Base-by-base conservation (phyloP, 352 stramenopile species). In the Peronospora tabacina region DNA sequence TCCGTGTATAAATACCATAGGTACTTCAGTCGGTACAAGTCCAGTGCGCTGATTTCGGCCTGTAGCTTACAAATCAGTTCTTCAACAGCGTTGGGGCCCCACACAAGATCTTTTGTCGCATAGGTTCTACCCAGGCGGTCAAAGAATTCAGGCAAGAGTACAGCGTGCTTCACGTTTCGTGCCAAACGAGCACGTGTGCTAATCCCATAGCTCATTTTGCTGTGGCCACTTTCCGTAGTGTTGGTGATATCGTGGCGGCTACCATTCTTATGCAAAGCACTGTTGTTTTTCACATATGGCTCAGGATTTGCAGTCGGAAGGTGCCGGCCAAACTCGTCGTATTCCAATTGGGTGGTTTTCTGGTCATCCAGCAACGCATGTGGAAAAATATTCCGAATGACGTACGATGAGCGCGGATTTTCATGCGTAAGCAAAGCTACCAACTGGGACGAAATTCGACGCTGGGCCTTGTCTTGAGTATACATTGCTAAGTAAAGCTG, bases 121-220 rank as follows among this genome's bases (percentile, higher is more conserved):
- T 75, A 82, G 6, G 52, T 85, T 67, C 82, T 87, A 56, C 75
- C 72, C 24, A 94, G 34, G 11, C 81, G 77, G 17, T 94, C 83
- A 48, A 94, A 94, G 46, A 94, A 94, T 41, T 94, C 83, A 3
- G 83, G 83, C 47, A 92, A 62, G 2, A 94, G 52, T 11, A 94
- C 83, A 17, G 89, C 81, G 29, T 82, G 81, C 46, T 94, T 94
- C 0, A 75, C 66, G 19, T 80, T 78, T 38, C 67, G 64, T n/a
- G 85, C 80, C n/a, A 94, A 64, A 5, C 79, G 63, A 38, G 72
- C 67, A 5, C 80, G 75, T 9, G 82, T 89, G 41, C 84, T 90
- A 46, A 91, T 79, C 1, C 77, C 81, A 19, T 75, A 85, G 37
- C 55, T 82, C 35, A 89, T 55, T 44, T 84, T 88, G 61, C 61